Conservation (phyloP, 345 rosid genomes). For the Lenwebbia sp. region DNA sequence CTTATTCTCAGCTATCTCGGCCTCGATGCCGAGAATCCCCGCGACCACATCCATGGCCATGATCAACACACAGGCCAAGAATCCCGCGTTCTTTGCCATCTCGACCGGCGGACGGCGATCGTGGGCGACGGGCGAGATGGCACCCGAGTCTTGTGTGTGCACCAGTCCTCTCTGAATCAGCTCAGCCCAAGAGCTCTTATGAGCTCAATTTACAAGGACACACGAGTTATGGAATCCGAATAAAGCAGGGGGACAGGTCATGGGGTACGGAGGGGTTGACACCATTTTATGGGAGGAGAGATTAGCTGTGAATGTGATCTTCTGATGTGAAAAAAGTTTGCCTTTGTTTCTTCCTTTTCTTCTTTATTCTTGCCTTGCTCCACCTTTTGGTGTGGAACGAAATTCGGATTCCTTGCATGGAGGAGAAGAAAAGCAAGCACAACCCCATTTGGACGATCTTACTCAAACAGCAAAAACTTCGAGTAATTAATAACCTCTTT, state of each 20-base stretch:
- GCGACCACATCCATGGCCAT: slow-evolving; percentile 44
- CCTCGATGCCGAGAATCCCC: slow-evolving; percentile 51
- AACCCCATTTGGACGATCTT: neutral
- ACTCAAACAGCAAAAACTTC: neutral
- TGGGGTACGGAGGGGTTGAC: neutral
- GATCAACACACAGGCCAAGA: slow-evolving; percentile 36
- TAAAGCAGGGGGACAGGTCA: slow-evolving; percentile 12
- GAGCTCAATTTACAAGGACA: too few species aligned
- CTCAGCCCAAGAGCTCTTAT: too few species aligned
- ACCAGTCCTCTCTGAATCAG: too few species aligned
- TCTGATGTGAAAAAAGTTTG: slow-evolving; percentile 3
- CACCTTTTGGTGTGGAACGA: neutral
- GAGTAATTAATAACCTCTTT: neutral
- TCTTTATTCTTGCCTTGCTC: slow-evolving; percentile 16
- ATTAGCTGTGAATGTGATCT: slow-evolving; percentile 8
- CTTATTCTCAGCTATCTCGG: slow-evolving; percentile 46
- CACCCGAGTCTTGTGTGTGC: too few species aligned
- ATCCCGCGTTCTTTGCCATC: slow-evolving; percentile 19
- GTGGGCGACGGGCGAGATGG: too few species aligned
- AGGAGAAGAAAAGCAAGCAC: slow-evolving; percentile 27
- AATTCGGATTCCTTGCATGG: slow-evolving; percentile 46
- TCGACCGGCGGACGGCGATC: neutral
- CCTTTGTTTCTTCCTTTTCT: slow-evolving; percentile 6
- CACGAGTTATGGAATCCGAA: slow-evolving; percentile 6
- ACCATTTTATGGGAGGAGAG: neutral